Conservation (phyloP, 345 rosid genomes). For the Odontarrhena argentea region DNA sequence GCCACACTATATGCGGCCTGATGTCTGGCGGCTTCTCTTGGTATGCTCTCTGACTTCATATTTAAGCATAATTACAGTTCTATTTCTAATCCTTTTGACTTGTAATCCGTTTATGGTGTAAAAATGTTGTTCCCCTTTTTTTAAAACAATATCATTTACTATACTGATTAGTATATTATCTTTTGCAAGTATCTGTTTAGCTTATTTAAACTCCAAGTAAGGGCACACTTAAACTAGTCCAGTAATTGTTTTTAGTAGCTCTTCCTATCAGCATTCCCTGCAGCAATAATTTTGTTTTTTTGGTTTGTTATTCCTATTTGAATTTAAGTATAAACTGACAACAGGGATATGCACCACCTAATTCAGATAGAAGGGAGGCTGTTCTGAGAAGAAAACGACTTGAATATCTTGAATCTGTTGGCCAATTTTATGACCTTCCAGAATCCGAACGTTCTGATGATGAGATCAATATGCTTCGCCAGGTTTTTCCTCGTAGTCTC, state of each 20-base stretch:
- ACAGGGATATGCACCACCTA: slow-evolving; percentile 99
- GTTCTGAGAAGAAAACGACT: slow-evolving; percentile 83
- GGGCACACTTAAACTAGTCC: not conserved
- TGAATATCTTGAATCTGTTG: slow-evolving; percentile 93
- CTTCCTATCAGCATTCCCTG: slow-evolving; percentile 7
- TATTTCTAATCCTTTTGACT: not conserved
- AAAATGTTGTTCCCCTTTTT: not conserved
- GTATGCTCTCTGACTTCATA: slow-evolving; percentile 49
- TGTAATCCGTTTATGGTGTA: not conserved
- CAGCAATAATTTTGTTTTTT: slow-evolving; percentile 22
- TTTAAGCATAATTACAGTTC: slow-evolving; percentile 6
- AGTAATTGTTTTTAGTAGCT: not conserved
- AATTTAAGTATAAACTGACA: slow-evolving; percentile 80
- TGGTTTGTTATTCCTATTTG: slow-evolving; percentile 38
- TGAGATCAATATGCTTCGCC: slow-evolving; percentile 96
- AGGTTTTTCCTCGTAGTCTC: slow-evolving; percentile 51
- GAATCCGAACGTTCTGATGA: slow-evolving; percentile 98
- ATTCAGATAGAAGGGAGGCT: slow-evolving; percentile 99
- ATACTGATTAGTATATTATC: not conserved
- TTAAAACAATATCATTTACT: not conserved
- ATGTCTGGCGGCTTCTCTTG: slow-evolving; percentile 94
- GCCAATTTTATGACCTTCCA: slow-evolving; percentile 91
- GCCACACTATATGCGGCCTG: slow-evolving; percentile 90
- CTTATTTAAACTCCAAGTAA: slow-evolving; percentile 1
- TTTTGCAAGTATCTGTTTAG: not conserved